A percentile compares a stretch with the other conserved stretches of the same genome.
Conservation (phyloP, 1,139 yeast species). For the Pichia sp. region DNA sequence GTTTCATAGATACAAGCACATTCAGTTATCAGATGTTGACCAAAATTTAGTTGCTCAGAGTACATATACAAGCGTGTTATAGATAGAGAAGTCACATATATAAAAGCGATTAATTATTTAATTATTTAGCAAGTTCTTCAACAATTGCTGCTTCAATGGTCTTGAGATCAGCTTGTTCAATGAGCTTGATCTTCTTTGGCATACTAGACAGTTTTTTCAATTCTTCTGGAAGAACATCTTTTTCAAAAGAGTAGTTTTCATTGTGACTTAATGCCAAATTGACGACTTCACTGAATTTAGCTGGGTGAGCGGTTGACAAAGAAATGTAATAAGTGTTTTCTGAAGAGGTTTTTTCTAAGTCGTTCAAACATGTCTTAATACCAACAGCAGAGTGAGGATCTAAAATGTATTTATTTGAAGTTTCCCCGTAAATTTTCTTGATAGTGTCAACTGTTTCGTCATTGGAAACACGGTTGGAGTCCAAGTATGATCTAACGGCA, state of each 20-base stretch:
- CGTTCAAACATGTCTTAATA: constrained; percentile 63
- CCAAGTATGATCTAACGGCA: constrained; percentile 62
- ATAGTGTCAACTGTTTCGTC: constrained; percentile 72
- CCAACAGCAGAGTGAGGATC: constrained; percentile 99
- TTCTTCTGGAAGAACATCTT: constrained; percentile 83
- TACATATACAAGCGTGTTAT: no score
- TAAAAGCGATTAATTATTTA: background rate
- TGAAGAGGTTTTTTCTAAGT: constrained; percentile 46
- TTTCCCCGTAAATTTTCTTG: constrained; percentile 48
- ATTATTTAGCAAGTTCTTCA: constrained; percentile 53
- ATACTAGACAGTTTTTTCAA: constrained; percentile 62
- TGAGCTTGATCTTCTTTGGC: constrained; percentile 68
- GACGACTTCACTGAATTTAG: constrained; percentile 95
- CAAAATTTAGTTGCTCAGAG: no score
- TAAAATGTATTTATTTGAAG: constrained; percentile 67
- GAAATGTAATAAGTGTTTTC: constrained; percentile 53
- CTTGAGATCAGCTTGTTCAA: constrained; percentile 67
- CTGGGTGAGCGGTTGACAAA: constrained; percentile 96
- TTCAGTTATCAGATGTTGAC: no score
- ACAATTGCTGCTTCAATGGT: constrained; percentile 68
- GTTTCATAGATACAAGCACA: no score
- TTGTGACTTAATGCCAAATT: constrained; percentile 62
- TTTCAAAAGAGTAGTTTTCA: constrained; percentile 74
- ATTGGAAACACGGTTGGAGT: constrained; percentile 73
- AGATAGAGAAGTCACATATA: no score